Evolutionary conservation across 192 early-diverging fungal species (phyloP).

Genomic region (Dissophora globulifera): DNA sequence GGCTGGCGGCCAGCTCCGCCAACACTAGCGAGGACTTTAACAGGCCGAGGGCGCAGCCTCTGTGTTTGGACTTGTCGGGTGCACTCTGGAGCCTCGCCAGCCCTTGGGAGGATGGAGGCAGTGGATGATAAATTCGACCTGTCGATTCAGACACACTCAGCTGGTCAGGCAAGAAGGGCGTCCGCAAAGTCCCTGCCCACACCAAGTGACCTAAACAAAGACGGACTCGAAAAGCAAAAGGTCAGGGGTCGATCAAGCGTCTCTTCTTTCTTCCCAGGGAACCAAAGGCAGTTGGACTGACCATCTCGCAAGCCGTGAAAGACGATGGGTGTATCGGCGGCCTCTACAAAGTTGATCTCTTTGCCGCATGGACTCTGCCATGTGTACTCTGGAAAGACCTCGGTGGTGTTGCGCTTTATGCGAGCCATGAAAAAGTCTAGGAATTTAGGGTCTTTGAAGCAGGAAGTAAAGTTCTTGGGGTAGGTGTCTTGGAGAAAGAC

Average conservation of each 20-base stretch:
- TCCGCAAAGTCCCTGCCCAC: conserved; percentile 30
- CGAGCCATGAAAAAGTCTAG: conserved; percentile 35
- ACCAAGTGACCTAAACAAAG: conserved; percentile 30
- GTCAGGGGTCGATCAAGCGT: no score
- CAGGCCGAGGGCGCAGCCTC: conserved; percentile 12
- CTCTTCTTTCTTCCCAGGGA: no score
- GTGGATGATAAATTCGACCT: conserved; percentile 41
- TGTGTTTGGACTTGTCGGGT: background rate
- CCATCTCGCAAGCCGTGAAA: conserved; percentile 29
- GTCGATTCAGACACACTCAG: conserved; percentile 20
- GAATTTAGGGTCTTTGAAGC: conserved; percentile 41
- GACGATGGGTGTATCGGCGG: conserved; percentile 45
- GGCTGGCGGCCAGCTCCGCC: conserved; percentile 20
- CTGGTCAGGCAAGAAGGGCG: conserved; percentile 32
- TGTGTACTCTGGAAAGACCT: conserved; percentile 7
- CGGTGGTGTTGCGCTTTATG: conserved; percentile 13
- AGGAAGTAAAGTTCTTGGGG: conserved; percentile 39
- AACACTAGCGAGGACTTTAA: conserved; percentile 40
- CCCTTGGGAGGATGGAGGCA: conserved; percentile 9
- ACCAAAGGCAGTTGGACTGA: no score
- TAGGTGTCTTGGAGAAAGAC: conserved; percentile 43
- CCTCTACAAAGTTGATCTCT: conserved; percentile 49
- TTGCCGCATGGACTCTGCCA: conserved; percentile 44
- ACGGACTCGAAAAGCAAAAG: no score
- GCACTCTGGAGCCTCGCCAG: no score